Evolutionary conservation across 306 rosid species (phyloP), one percentile per base, ranked within the genome.

Genomic region (Oxytropis ochrocephala): DNA sequence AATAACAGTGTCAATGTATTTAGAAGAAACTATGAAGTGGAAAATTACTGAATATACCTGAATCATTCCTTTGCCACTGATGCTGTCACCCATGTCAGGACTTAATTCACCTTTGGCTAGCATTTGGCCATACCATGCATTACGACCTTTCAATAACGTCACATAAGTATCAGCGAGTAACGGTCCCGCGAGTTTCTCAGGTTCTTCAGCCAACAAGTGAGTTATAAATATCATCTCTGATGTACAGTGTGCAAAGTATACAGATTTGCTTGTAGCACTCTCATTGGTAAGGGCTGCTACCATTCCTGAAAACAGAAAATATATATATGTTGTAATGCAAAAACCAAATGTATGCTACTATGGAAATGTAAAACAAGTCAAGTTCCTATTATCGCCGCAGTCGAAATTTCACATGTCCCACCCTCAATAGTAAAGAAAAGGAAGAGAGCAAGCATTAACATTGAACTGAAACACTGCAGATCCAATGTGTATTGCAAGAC

Each of bases 211-310:
- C 74, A 78, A 49, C 64, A 72, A 72, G 65, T 78, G 82, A 78
- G 82, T 92, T 7, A 92, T 92, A 29, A 92, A 90, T 74, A 92
- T 92, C 96, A 92, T 92, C 84, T 92, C 96, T 0, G 96, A 92
- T 4, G 96, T 89, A 43, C 98, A 92, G 69, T 88, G 98, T 36
- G 98, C 96, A 81, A 90, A 90, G 74, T 92, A 92, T 24, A 90
- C 96, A 19, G 96, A 88, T 81, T 89, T 92, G 81, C 96, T 89
- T 7, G 98, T 89, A 17, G 98, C 98, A 80, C 98, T 92, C 80
- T 92, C 98, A 66, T 86, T 89, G 46, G 98, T 92, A 35, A 86
- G 98, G 21, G 98, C 96, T 8, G 96, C 98, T 29, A 86, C 89
- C 98, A 92, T 92, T 77, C 96, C 96, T 92, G 79, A 32, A n/a